Evolutionary conservation across 441 rosid species (phyloP).

Genomic region (Syzygium syzygioides): DNA sequence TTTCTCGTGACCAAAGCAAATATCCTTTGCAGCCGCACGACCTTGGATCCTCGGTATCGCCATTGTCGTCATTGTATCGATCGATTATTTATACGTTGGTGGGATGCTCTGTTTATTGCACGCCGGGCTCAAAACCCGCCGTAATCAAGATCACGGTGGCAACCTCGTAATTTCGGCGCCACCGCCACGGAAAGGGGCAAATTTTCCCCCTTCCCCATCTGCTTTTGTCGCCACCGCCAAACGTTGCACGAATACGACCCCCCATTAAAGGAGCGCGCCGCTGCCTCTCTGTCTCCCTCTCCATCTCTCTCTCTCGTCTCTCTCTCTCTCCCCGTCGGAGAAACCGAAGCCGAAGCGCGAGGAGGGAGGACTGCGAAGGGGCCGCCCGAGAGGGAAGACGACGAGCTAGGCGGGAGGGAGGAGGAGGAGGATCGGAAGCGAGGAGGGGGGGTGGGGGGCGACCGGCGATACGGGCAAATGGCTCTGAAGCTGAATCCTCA

Average conservation of each 20-base stretch:
- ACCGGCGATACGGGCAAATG: conserved; percentile 21
- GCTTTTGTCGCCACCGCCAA: not conserved
- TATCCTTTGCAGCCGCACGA: not conserved
- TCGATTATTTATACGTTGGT: not conserved
- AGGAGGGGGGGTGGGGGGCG: not conserved
- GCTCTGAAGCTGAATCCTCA: conserved; percentile 58
- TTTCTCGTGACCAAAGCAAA: too few relatives aligned
- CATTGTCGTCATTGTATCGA: not conserved
- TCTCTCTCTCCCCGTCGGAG: conserved; percentile 22
- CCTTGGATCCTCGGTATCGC: not conserved
- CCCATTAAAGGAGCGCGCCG: not conserved
- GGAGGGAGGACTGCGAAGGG: not conserved
- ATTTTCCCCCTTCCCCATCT: not conserved
- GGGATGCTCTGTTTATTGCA: not conserved
- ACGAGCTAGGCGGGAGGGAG: not conserved
- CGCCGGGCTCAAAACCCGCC: not conserved
- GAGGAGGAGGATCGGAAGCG: not conserved
- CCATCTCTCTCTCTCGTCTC: not conserved
- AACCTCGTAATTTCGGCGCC: not conserved
- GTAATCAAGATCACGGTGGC: not conserved
- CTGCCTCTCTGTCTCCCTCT: not conserved
- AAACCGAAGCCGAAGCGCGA: conserved; percentile 16
- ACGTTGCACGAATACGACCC: not conserved
- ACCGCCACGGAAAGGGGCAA: rapidly evolving
- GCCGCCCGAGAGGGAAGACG: not conserved